phyloP scores from a whole-genome alignment of 2,329 filamentous ascomycete species.

The Fusarium odoratissimum region DNA sequence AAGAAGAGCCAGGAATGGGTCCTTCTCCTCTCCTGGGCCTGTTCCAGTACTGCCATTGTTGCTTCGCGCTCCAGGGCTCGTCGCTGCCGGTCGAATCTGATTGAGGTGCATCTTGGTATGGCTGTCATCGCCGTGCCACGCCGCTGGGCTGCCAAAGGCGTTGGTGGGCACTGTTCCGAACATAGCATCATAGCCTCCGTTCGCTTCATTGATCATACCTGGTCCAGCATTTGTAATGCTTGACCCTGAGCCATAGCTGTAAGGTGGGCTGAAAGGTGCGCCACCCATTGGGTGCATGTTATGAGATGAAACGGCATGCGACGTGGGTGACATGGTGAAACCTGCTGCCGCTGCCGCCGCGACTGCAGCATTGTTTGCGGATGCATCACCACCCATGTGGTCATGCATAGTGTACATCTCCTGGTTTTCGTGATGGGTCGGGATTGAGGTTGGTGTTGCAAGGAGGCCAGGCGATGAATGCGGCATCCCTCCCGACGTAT shows the following conservation, averaged over 20 bases:
- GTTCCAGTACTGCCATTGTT: conserved; percentile 63
- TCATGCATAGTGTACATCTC: conserved; percentile 51
- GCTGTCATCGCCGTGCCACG: conserved; percentile 60
- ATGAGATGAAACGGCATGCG: conserved; percentile 33
- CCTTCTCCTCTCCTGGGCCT: conserved; percentile 72
- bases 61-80: conserved; percentile 61
- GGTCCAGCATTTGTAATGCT: conserved; percentile 45
- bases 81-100: conserved; percentile 36
- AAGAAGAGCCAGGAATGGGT: conserved; percentile 81
- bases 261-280: conserved; percentile 56
- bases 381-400: conserved; percentile 49
- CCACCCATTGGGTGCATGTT: conserved; percentile 48
- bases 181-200: conserved; percentile 67
- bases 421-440: conserved; percentile 50
- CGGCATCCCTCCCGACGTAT: conserved; percentile 48
- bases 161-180: conserved; percentile 67
- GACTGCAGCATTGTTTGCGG: conserved; percentile 50
- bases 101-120: conserved; percentile 36
- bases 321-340: conserved; percentile 47
- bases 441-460: conserved; percentile 53
- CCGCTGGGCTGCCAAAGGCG: conserved; percentile 62
- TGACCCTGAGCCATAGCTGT: conserved; percentile 53
- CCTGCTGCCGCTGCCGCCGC: conserved; percentile 53
- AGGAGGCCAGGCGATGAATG: conserved; percentile 55
- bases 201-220: conserved; percentile 47